phyloP scores from a whole-genome alignment of 257 asterid species.

The Osmanthus fragrans region DNA sequence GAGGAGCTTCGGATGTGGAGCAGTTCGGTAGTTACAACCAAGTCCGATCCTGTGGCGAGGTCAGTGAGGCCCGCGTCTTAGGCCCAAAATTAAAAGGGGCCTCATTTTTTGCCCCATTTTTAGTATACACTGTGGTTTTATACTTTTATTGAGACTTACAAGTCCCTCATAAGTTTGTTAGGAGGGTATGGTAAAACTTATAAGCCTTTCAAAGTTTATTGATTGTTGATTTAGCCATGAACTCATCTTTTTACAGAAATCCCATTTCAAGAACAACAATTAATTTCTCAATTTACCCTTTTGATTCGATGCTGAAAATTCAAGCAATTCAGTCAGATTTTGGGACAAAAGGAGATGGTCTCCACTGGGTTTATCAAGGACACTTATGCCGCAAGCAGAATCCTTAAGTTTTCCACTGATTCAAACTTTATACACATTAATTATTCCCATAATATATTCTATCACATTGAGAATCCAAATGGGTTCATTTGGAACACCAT shows the following conservation, averaged over 20 bases:
- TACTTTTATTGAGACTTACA: too few species aligned
- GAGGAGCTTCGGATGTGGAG: too few species aligned
- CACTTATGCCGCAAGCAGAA: conserved; percentile 76
- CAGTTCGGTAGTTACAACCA: too few species aligned
- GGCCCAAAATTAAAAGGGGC: too few species aligned
- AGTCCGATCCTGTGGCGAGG: too few species aligned
- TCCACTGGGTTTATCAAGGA: conserved; percentile 67
- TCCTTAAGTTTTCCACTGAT: conserved; percentile 64
- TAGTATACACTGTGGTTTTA: too few species aligned
- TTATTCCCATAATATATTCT: conserved; percentile 54
- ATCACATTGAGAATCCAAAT: conserved; percentile 50
- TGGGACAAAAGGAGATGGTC: conserved; percentile 42
- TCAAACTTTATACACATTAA: conserved; percentile 44
- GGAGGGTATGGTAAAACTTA: too few species aligned
- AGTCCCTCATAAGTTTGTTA: too few species aligned
- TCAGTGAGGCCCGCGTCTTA: too few species aligned
- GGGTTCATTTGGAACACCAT: conserved; percentile 82
- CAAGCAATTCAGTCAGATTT: conserved; percentile 52
- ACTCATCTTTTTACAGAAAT: conserved; percentile 30
- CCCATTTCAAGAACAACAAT: conserved; percentile 41
- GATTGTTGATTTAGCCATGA: conserved; percentile 27
- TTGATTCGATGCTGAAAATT: conserved; percentile 49
- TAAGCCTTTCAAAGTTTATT: too few species aligned
- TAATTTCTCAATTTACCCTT: conserved; percentile 42
- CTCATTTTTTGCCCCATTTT: too few species aligned